phyloP scores from a whole-genome alignment of 345 rosid genomes.

The Boechera stricta region DNA sequence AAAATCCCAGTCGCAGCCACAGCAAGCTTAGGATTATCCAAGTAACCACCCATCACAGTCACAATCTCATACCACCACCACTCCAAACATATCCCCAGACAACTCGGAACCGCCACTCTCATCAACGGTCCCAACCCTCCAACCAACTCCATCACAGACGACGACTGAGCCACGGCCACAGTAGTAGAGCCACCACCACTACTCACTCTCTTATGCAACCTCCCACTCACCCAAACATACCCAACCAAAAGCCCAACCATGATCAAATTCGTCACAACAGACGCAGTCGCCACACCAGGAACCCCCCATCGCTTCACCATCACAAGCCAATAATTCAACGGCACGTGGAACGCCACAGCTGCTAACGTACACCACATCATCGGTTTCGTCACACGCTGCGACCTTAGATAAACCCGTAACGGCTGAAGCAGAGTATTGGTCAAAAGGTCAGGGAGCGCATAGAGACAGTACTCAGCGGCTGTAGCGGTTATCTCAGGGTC shows the following conservation, averaged over 20 bases:
- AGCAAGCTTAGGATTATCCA: constrained; percentile 78
- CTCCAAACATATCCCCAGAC: constrained; percentile 94
- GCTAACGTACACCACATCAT: constrained; percentile 90
- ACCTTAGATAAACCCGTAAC: constrained; percentile 80
- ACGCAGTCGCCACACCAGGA: constrained; percentile 94
- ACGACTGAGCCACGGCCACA: constrained; percentile 41
- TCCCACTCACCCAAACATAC: constrained; percentile 70
- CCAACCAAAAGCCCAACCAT: constrained; percentile 78
- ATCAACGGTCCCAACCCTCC: constrained; percentile 74
- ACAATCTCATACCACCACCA: constrained; percentile 99
- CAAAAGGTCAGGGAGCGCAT: constrained; percentile 89
- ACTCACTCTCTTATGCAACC: constrained; percentile 57
- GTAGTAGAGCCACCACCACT: constrained; percentile 47
- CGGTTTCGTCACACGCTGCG: constrained; percentile 90
- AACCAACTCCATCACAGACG: constrained; percentile 50
- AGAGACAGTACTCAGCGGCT: constrained; percentile 85
- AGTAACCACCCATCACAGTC: constrained; percentile 83
- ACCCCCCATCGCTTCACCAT: constrained; percentile 68
- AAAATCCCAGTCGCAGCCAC: constrained; percentile 96
- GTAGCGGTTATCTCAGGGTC: constrained; percentile 77
- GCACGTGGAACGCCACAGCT: constrained; percentile 85
- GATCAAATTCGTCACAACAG: constrained; percentile 88
- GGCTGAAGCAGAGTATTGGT: constrained; percentile 91
- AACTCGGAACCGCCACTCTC: constrained; percentile 92
- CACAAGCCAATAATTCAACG: constrained; percentile 73